Percentiles rank a stretch among this genome's conserved stretches.
These are phyloP conservation scores for Apiospora phragmitis DNA, from an alignment of 2,329 filamentous ascomycete species.

Conservation along the genomic window DNA sequence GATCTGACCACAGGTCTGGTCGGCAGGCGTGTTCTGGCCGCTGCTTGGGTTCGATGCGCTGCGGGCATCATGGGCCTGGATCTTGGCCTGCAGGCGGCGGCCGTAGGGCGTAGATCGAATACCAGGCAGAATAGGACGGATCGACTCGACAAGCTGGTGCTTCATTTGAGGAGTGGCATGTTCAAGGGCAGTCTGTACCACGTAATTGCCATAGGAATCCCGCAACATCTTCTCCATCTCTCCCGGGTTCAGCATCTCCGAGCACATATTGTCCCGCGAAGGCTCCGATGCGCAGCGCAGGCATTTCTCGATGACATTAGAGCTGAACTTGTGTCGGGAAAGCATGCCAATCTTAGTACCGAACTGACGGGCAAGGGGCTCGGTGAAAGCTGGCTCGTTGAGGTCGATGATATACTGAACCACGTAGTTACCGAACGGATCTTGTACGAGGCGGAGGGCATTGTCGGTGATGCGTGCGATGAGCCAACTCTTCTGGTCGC, in stretches of 20 bases:
- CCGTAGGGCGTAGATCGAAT: conserved; percentile 94
- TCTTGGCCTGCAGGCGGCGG: conserved; percentile 89
- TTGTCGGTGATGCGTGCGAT: conserved; percentile 85
- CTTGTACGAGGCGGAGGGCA: conserved; percentile 87
- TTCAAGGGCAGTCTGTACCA: conserved; percentile 93
- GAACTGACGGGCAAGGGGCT: conserved; percentile 84
- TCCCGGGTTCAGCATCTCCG: conserved; percentile 71
- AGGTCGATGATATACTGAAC: conserved; percentile 98
- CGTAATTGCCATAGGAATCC: conserved; percentile 95
- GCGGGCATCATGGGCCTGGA: conserved; percentile 57
- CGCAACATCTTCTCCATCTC: conserved; percentile 88
- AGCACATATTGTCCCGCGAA: conserved; percentile 78
- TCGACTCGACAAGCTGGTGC: conserved; percentile 74
- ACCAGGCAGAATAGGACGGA: conserved; percentile 79
- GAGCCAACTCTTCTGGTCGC: conserved; percentile 82
- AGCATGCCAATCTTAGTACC: conserved; percentile 67
- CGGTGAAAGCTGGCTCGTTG: conserved; percentile 83
- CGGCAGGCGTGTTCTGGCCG: conserved; percentile 53
- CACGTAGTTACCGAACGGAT: conserved; percentile 98
- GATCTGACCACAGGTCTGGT: conserved; percentile 56
- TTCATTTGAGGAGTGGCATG: conserved; percentile 76
- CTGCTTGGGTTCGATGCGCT: conserved; percentile 41
- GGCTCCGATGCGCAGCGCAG: conserved; percentile 77
- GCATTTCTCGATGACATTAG: conserved; percentile 97
- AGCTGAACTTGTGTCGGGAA: conserved; percentile 98